Evolutionary conservation across 2,329 filamentous ascomycete species (phyloP), one percentile per base, ranked within the genome.

Genomic region (Calycina herbarum): DNA sequence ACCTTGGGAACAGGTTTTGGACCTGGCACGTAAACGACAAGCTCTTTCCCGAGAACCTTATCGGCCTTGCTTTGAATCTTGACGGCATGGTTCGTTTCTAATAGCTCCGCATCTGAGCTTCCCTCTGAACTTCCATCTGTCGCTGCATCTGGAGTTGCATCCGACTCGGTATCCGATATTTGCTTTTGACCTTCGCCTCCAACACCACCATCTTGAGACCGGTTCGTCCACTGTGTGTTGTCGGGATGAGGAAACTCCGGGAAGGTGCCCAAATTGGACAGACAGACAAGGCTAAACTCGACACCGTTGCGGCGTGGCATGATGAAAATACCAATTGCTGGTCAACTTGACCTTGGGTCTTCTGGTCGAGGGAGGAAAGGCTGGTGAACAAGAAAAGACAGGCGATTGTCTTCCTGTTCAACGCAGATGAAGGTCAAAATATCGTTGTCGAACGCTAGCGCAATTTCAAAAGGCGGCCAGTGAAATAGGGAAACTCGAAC

Each of bases 221-320:
- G 64, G 31, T 80, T 76, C 2, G 72, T 74, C 56, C 81, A 77
- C 17, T 81, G 83, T 0, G 81, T 80, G 60, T 78, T 79, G 60
- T 85, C 82, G 0, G 83, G 83, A 67, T 86, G 83, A 24, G 83
- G 82, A 70, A 83, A 86, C 70, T 88, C 85, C 15, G 81, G 80
- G 2, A 87, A 77, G 24, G 72, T 74, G 57, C 77, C 68, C 15
- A 73, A 69, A 20, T 73, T 71, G 40, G 65, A 59, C 33, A 74
- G 67, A 5, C 73, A 75, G 27, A 76, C 62, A 7, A 77, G 61
- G 4, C 68, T 65, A 10, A 76, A 31, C 59, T 69, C 67, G 48
- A 76, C 70, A 11, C 73, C 73, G 63, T 71, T 68, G 48, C 69
- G 66, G 3, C 58, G 69, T 24, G 74, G 74, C 75, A 76, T 76